phyloP scores from a whole-genome alignment of 2,329 filamentous ascomycete species.

The Claviceps maximensis region DNA sequence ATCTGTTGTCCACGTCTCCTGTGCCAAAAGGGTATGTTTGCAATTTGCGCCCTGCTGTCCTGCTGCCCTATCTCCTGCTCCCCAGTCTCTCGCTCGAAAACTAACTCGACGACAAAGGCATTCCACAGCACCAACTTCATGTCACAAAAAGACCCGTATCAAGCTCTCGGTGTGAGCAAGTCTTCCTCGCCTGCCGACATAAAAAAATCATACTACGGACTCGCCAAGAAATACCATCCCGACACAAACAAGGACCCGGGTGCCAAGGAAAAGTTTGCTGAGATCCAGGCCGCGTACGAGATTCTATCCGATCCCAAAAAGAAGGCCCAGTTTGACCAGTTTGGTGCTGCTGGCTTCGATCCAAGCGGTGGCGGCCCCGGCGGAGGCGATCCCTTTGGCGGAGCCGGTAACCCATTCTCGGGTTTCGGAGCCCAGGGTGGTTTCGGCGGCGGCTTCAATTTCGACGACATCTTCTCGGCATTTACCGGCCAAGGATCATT shows the following conservation, averaged over 20 bases:
- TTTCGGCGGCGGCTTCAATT: conserved; percentile 77
- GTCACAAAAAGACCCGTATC: conserved; percentile 68
- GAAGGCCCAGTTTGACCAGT: conserved; percentile 82
- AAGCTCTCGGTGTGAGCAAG: conserved; percentile 71
- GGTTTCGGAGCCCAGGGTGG: conserved; percentile 42
- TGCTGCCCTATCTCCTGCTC: no score
- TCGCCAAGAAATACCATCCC: conserved; percentile 95
- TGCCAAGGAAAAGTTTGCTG: conserved; percentile 91
- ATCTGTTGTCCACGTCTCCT: conserved; percentile 9
- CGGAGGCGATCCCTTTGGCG: conserved; percentile 47
- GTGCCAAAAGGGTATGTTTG: conserved; percentile 17
- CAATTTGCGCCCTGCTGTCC: not conserved
- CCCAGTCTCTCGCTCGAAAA: not conserved
- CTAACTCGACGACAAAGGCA: conserved; percentile 19
- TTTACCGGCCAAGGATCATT: conserved; percentile 53
- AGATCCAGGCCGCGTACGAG: conserved; percentile 90
- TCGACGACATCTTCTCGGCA: conserved; percentile 87
- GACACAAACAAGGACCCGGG: conserved; percentile 91
- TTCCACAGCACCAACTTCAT: conserved; percentile 48
- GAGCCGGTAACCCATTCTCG: conserved; percentile 50
- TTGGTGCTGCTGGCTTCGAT: conserved; percentile 78
- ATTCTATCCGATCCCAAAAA: conserved; percentile 86
- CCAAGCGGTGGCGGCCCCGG: conserved; percentile 53
- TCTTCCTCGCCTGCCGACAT: conserved; percentile 74
- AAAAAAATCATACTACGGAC: conserved; percentile 95